Percentiles rank a stretch among this genome's conserved stretches.
These are phyloP conservation scores for Suillus cothurnatus DNA, from an alignment of 768 basidiomycete species.

Conservation along the genomic window DNA sequence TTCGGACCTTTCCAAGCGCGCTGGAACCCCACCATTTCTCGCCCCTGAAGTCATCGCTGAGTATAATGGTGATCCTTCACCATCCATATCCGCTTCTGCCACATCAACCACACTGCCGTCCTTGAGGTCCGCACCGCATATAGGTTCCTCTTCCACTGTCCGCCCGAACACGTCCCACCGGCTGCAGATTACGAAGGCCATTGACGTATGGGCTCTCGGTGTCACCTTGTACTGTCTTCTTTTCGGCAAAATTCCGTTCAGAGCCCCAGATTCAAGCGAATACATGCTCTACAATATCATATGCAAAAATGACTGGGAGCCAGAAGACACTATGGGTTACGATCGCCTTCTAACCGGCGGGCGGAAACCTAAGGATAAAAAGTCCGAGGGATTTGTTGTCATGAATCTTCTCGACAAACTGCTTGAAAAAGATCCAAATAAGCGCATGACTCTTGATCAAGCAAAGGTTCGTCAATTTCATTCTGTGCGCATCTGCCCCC, in stretches of 20 bases:
- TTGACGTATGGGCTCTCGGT: conserved; percentile 98
- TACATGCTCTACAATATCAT: conserved; percentile 82
- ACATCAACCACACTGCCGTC: conserved; percentile 34
- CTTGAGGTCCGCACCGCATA: conserved; percentile 29
- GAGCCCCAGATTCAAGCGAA: conserved; percentile 56
- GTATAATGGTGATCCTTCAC: conserved; percentile 39
- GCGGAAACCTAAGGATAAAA: conserved; percentile 45
- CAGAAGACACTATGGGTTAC: conserved; percentile 69
- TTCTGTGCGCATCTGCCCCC: neutral
- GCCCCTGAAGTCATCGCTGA: conserved; percentile 94
- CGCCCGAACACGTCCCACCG: conserved; percentile 31
- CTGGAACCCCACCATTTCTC: conserved; percentile 94
- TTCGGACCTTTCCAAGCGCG: conserved; percentile 84
- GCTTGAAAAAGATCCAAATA: conserved; percentile 76
- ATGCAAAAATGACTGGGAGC: conserved; percentile 71
- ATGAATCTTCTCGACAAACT: conserved; percentile 73
- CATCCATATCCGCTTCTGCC: conserved; percentile 33
- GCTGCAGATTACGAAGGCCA: conserved; percentile 82
- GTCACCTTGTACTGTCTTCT: conserved; percentile 94
- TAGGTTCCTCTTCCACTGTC: conserved; percentile 32
- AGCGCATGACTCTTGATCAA: conserved; percentile 76
- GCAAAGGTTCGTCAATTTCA: conserved; percentile 66
- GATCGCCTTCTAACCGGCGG: conserved; percentile 69
- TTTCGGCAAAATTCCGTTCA: conserved; percentile 85
- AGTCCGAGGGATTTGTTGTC: conserved; percentile 60